Evolutionary conservation across 1,284 basidiomycete genomes (phyloP).

Genomic region (Cryptococcus maquisensis): DNA sequence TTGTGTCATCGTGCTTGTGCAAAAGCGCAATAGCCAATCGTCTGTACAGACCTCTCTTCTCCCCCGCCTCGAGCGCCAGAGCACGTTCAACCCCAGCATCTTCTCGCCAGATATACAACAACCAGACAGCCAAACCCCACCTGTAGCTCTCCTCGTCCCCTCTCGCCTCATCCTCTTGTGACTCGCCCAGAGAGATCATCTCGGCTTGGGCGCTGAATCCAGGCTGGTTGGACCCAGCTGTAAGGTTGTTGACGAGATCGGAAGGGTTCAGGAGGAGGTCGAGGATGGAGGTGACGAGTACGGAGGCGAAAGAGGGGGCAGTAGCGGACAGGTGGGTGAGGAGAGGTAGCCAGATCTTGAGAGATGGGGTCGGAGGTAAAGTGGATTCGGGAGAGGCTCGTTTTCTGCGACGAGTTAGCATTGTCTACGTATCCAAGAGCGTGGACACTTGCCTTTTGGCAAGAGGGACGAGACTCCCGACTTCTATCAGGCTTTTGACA

Average conservation of each 20-base stretch:
- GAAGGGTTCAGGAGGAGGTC: constrained; percentile 43
- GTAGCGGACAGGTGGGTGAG: constrained; percentile 57
- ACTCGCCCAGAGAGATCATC: not conserved
- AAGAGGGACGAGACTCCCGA: constrained; percentile 69
- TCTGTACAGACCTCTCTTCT: constrained; percentile 8
- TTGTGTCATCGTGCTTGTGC: constrained; percentile 12
- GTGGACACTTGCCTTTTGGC: constrained; percentile 63
- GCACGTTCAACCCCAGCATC: not conserved
- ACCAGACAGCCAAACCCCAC: constrained; percentile 24
- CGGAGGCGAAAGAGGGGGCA: constrained; percentile 56
- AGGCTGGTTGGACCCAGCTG: not conserved
- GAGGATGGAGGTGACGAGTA: constrained; percentile 57
- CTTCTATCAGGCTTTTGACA: constrained; percentile 61
- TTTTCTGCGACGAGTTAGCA: constrained; percentile 43
- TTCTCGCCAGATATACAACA: constrained; percentile 14
- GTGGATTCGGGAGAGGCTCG: constrained; percentile 51
- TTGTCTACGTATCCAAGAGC: not conserved
- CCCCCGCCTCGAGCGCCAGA: constrained; percentile 3
- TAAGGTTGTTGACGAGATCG: not conserved
- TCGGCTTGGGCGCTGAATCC: not conserved
- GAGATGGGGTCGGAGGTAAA: constrained; percentile 54
- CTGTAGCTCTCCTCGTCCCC: constrained; percentile 10
- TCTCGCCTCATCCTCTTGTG: not conserved
- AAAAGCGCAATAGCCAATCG: constrained; percentile 9
- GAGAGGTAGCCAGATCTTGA: constrained; percentile 68